phyloP scores from a whole-genome alignment of 345 rosid species.

The Pistacia vera region DNA sequence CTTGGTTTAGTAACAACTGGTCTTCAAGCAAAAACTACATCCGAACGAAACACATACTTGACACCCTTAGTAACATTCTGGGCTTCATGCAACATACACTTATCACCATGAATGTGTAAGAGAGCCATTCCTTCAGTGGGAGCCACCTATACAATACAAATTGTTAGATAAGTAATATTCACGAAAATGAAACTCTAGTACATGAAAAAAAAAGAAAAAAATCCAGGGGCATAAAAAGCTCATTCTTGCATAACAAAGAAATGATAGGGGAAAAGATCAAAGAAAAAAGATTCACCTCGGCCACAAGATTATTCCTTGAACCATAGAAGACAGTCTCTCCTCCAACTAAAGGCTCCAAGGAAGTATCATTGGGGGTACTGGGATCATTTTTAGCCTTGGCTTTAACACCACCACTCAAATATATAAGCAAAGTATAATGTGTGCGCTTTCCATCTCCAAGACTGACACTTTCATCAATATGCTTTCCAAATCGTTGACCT shows the following conservation, averaged over 20 bases:
- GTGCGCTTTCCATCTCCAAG: slow-evolving; percentile 75
- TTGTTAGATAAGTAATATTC: neutral
- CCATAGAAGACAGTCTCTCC: slow-evolving; percentile 96
- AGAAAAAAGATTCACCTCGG: slow-evolving; percentile 53
- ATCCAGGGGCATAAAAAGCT: neutral
- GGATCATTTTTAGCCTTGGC: slow-evolving; percentile 45
- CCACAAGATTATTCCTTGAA: slow-evolving; percentile 69
- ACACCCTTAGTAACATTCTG: slow-evolving; percentile 71
- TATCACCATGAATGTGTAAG: slow-evolving; percentile 86
- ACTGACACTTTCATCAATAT: slow-evolving; percentile 81
- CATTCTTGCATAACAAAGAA: neutral
- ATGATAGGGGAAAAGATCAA: neutral
- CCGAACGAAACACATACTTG: slow-evolving; percentile 90
- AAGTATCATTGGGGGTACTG: slow-evolving; percentile 38
- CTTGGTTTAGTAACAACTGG: neutral
- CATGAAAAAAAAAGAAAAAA: neutral
- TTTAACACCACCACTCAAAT: slow-evolving; percentile 67
- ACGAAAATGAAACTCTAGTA: neutral
- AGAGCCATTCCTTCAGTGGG: slow-evolving; percentile 95
- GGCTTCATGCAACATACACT: slow-evolving; percentile 94
- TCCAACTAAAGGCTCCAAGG: slow-evolving; percentile 62
- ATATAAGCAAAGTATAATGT: slow-evolving; percentile 80
- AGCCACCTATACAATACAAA: slow-evolving; percentile 57
- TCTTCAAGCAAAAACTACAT: slow-evolving; percentile 84
- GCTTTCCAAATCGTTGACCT: slow-evolving; percentile 89